Evolutionary conservation across 805 yeast species (phyloP).

Genomic region (Metschnikowia peoriensis): DNA sequence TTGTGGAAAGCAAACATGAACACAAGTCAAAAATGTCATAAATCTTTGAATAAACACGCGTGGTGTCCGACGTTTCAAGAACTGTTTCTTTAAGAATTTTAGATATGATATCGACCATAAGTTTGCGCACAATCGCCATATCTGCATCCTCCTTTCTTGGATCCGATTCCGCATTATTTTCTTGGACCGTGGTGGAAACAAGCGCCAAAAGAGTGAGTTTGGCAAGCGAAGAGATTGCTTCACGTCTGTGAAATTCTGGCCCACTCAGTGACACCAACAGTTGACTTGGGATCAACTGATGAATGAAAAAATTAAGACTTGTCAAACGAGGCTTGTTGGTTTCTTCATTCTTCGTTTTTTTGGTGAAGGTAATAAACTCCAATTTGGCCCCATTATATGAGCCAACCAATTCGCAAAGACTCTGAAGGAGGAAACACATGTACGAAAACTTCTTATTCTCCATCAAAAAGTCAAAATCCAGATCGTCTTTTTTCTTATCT

Average conservation of each 20-base stretch:
- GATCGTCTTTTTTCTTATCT: conserved; percentile 10
- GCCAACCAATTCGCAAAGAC: conserved; percentile 65
- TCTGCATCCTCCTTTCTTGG: conserved; percentile 62
- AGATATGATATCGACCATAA: conserved; percentile 64
- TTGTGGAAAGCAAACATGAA: conserved; percentile 42
- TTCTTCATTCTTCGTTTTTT: conserved; percentile 41
- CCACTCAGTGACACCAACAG: conserved; percentile 37
- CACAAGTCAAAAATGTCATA: conserved; percentile 52
- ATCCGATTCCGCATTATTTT: conserved; percentile 44
- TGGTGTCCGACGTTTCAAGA: conserved; percentile 32
- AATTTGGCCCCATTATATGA: conserved; percentile 80
- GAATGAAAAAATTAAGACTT: conserved; percentile 71
- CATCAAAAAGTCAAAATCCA: conserved; percentile 21
- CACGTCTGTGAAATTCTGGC: conserved; percentile 48
- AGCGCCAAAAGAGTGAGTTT: conserved; percentile 60
- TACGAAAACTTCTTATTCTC: conserved; percentile 61
- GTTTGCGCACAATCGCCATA: conserved; percentile 69
- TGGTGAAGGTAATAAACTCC: conserved; percentile 77
- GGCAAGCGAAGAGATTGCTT: conserved; percentile 59
- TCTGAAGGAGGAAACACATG: conserved; percentile 64
- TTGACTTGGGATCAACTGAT: conserved; percentile 66
- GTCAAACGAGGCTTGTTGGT: conserved; percentile 69
- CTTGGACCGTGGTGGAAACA: conserved; percentile 55
- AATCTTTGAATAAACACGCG: conserved; percentile 53
- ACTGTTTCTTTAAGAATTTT: conserved; percentile 59